Percentiles rank a stretch among this genome's conserved stretches.
Conservation (phyloP, 176 grass and related monocot genomes). For the Zoysia japonica region DNA sequence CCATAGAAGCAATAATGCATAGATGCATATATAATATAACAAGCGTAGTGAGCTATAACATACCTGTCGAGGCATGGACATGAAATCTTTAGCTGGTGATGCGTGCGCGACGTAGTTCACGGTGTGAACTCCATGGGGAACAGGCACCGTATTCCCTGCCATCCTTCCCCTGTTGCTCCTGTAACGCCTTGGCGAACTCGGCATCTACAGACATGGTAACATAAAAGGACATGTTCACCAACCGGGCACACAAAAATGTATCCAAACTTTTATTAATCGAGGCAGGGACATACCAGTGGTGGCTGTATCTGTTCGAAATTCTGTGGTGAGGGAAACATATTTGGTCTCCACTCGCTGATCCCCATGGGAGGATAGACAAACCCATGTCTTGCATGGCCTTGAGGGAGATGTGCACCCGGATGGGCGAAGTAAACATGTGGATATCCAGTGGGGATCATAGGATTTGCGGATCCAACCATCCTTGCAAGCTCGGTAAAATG, state of each 20-base stretch:
- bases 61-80: slow-evolving; percentile 55
- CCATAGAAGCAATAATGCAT: too few species aligned
- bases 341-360: slow-evolving; percentile 55
- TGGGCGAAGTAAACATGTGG: slow-evolving; percentile 66
- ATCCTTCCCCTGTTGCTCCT: slow-evolving; percentile 56
- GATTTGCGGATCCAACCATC: slow-evolving; percentile 38
- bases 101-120: slow-evolving; percentile 47
- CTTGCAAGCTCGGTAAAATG: slow-evolving; percentile 49
- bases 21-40: not conserved
- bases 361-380: slow-evolving; percentile 59
- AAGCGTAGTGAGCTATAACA: not conserved
- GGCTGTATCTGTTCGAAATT: slow-evolving; percentile 55
- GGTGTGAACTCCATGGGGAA: slow-evolving; percentile 41
- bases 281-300: slow-evolving; percentile 41
- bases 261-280: not conserved
- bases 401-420: slow-evolving; percentile 49
- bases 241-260: not conserved
- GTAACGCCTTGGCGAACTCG: slow-evolving; percentile 56
- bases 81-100: slow-evolving; percentile 58
- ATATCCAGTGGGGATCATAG: slow-evolving; percentile 59
- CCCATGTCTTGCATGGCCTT: slow-evolving; percentile 57
- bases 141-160: slow-evolving; percentile 48
- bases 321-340: slow-evolving; percentile 48
- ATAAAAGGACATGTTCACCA: not conserved
- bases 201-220: slow-evolving; percentile 37